These are phyloP conservation scores for Trichoderma guizhouense DNA, from an alignment of 2,329 filamentous ascomycete species.

Conservation along the genomic window DNA sequence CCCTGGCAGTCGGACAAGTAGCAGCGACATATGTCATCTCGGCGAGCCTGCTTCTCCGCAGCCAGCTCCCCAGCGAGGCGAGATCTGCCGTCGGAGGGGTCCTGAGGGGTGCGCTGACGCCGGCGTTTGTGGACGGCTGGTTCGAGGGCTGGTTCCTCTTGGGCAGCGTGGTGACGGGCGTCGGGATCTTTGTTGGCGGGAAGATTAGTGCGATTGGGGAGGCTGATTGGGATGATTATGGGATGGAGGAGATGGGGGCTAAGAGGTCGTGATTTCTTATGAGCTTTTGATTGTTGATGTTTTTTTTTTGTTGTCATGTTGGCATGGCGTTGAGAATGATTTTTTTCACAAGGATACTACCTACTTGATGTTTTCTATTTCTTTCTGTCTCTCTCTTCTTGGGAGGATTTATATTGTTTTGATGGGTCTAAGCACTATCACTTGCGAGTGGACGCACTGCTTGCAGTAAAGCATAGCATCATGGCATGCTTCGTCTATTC, in stretches of 20 bases:
- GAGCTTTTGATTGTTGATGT: not conserved
- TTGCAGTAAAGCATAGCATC: not conserved
- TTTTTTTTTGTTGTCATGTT: not conserved
- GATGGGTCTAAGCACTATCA: not conserved
- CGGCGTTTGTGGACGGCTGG: slow-evolving; percentile 64
- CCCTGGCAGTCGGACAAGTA: slow-evolving; percentile 75
- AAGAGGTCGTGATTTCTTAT: slow-evolving; percentile 54
- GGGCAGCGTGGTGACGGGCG: slow-evolving; percentile 61
- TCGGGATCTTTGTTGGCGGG: slow-evolving; percentile 71
- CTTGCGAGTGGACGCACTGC: not conserved
- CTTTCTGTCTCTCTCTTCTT: not conserved
- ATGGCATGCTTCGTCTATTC: not conserved
- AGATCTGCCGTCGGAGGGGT: slow-evolving; percentile 74
- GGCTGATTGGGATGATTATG: slow-evolving; percentile 60
- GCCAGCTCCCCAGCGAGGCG: slow-evolving; percentile 74
- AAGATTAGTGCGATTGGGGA: slow-evolving; percentile 48
- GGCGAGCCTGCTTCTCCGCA: slow-evolving; percentile 70
- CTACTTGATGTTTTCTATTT: not conserved
- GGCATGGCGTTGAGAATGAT: not conserved
- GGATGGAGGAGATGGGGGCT: slow-evolving; percentile 66
- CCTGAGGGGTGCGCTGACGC: slow-evolving; percentile 73
- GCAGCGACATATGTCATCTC: slow-evolving; percentile 83
- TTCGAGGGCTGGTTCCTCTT: slow-evolving; percentile 84
- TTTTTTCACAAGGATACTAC: not conserved
- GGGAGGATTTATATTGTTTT: not conserved